Percentiles rank a stretch among this genome's conserved stretches.
Evolutionary conservation across 495 filamentous ascomycete genomes (phyloP).

Genomic region (Pseudomonodictys pantanalensis): DNA sequence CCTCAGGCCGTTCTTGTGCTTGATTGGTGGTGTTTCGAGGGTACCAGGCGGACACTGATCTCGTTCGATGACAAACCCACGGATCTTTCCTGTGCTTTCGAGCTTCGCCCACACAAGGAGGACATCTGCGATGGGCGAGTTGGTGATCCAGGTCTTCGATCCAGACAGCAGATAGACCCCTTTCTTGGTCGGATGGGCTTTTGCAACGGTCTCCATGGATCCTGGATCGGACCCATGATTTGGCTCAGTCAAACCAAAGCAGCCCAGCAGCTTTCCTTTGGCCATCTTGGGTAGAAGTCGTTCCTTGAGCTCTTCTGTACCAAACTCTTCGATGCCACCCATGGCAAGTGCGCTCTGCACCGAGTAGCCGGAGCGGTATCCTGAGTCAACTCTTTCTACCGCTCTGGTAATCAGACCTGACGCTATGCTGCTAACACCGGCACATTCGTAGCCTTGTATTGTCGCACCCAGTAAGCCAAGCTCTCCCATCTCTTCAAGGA

Average conservation of each 20-base stretch:
- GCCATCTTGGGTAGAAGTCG: slow-evolving; percentile 80
- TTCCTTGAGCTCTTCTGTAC: slow-evolving; percentile 85
- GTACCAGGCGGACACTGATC: slow-evolving; percentile 78
- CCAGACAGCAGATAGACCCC: slow-evolving; percentile 79
- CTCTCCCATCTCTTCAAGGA: slow-evolving; percentile 94
- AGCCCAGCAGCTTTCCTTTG: slow-evolving; percentile 80
- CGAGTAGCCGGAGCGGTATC: slow-evolving; percentile 93
- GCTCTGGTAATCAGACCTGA: slow-evolving; percentile 91
- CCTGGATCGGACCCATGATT: slow-evolving; percentile 97
- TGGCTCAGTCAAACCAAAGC: slow-evolving; percentile 94
- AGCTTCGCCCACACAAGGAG: slow-evolving; percentile 94
- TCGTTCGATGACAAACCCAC: slow-evolving; percentile 88
- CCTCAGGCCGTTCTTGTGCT: slow-evolving; percentile 90
- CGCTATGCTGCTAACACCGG: slow-evolving; percentile 88
- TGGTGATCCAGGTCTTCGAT: slow-evolving; percentile 98
- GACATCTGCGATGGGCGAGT: slow-evolving; percentile 90
- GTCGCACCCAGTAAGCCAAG: slow-evolving; percentile 87
- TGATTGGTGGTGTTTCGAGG: slow-evolving; percentile 86
- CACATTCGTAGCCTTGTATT: slow-evolving; percentile 89
- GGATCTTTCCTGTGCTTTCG: slow-evolving; percentile 85
- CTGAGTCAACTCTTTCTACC: slow-evolving; percentile 92
- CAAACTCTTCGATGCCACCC: slow-evolving; percentile 95
- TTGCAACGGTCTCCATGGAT: slow-evolving; percentile 87
- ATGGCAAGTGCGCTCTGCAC: slow-evolving; percentile 94
- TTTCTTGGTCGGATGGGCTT: slow-evolving; percentile 81